phyloP scores from a whole-genome alignment of 2,329 filamentous ascomycete species.

The Bipolaris cookei region DNA sequence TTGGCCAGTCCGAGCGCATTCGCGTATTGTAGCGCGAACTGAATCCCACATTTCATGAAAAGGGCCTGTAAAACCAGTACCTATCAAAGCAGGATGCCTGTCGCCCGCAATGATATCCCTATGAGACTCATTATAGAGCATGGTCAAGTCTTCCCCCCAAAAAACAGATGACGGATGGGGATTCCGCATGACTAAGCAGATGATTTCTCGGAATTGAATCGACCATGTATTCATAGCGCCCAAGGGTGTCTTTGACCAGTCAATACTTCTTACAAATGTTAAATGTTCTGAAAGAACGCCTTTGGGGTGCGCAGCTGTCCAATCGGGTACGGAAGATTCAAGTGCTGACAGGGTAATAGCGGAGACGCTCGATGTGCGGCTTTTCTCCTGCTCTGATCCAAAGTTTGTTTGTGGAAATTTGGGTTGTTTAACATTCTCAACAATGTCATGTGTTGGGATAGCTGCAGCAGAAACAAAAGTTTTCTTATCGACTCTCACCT shows the following conservation, averaged over 20 bases:
- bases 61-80: slow-evolving; percentile 42
- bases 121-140: slow-evolving; percentile 52
- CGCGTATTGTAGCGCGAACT: slow-evolving; percentile 41
- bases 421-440: slow-evolving; percentile 10
- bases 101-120: slow-evolving; percentile 41
- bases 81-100: slow-evolving; percentile 41
- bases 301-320: slow-evolving; percentile 30
- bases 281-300: slow-evolving; percentile 42
- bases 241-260: slow-evolving; percentile 58
- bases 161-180: slow-evolving; percentile 47
- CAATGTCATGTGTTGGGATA: slow-evolving; percentile 3
- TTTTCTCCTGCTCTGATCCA: slow-evolving; percentile 27
- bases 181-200: slow-evolving; percentile 42
- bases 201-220: slow-evolving; percentile 54
- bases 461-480: slow-evolving; percentile 11
- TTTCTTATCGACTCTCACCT: slow-evolving; percentile 7
- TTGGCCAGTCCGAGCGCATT: slow-evolving; percentile 39
- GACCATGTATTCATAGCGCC: slow-evolving; percentile 58
- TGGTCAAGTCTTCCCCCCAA: slow-evolving; percentile 39
- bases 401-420: slow-evolving; percentile 14
- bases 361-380: slow-evolving; percentile 23
- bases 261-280: slow-evolving; percentile 50
- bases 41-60: slow-evolving; percentile 52
- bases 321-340: slow-evolving; percentile 26
- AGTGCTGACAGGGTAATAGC: slow-evolving; percentile 33